These are phyloP conservation scores for Scleromitrula shiraiana DNA, from an alignment of 2,329 filamentous ascomycete species.

Conservation along the genomic window DNA sequence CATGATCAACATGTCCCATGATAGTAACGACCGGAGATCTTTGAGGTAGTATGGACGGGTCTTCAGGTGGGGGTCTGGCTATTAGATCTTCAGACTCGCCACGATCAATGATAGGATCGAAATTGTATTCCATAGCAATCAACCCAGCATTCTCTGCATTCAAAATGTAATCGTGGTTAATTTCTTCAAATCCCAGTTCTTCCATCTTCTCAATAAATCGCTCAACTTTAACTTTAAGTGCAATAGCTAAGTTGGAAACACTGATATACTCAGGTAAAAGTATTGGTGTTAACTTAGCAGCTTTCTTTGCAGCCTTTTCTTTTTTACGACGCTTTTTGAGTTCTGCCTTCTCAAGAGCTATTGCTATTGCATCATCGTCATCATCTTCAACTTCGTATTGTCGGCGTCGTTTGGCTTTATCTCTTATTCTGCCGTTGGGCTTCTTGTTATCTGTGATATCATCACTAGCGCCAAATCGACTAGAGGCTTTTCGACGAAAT, in stretches of 20 bases:
- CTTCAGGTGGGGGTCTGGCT: slow-evolving; percentile 59
- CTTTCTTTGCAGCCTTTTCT: slow-evolving; percentile 35
- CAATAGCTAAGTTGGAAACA: slow-evolving; percentile 70
- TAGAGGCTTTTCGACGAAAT: slow-evolving; percentile 1
- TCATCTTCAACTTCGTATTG: slow-evolving; percentile 21
- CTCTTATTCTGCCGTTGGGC: slow-evolving; percentile 24
- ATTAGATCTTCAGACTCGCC: slow-evolving; percentile 62
- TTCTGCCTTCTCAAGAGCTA: slow-evolving; percentile 33
- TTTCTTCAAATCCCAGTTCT: slow-evolving; percentile 83
- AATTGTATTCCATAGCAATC: slow-evolving; percentile 88
- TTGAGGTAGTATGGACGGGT: slow-evolving; percentile 57
- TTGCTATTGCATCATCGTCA: slow-evolving; percentile 26
- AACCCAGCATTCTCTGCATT: slow-evolving; percentile 85
- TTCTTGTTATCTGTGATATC: slow-evolving; percentile 7
- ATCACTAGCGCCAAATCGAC: slow-evolving; percentile 6
- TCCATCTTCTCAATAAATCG: slow-evolving; percentile 68
- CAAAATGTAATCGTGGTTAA: slow-evolving; percentile 74
- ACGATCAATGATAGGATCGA: slow-evolving; percentile 69
- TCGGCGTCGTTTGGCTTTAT: slow-evolving; percentile 25
- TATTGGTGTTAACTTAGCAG: slow-evolving; percentile 49
- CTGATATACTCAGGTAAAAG: slow-evolving; percentile 86
- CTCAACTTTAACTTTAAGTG: slow-evolving; percentile 62
- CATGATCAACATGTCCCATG: slow-evolving; percentile 98
- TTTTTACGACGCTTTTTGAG: slow-evolving; percentile 35
- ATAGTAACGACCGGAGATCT: slow-evolving; percentile 95